Conservation (phyloP, 2,329 filamentous ascomycete species). For the Aspergillus proliferans region DNA sequence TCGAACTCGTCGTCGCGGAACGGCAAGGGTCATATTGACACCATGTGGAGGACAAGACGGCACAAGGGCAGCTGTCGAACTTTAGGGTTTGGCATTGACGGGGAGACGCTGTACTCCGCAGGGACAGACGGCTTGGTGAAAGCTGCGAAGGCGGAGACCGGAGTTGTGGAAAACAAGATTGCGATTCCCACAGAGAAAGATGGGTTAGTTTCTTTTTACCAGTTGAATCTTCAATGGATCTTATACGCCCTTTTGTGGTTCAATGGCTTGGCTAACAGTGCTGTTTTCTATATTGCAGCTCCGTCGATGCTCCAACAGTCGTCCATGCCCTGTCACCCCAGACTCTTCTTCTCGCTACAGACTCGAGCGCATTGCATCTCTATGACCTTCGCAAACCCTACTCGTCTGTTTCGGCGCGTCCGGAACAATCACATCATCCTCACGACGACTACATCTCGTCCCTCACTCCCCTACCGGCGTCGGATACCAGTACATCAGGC, state of each 20-base stretch:
- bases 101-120: constrained; percentile 57
- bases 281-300: constrained; percentile 29
- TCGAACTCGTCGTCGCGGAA: constrained; percentile 42
- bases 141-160: constrained; percentile 52
- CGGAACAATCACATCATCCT: constrained; percentile 73
- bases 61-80: constrained; percentile 92
- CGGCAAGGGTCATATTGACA: constrained; percentile 72
- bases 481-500: constrained; percentile 74
- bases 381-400: constrained; percentile 68
- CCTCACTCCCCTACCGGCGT: constrained; percentile 73
- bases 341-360: constrained; percentile 80
- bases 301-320: constrained; percentile 67
- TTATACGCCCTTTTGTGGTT: constrained; percentile 1
- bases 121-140: constrained; percentile 61
- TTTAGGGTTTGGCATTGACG: constrained; percentile 72
- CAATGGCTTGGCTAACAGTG: constrained; percentile 2
- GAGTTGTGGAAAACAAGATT: constrained; percentile 73
- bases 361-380: constrained; percentile 82
- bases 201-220: constrained; percentile 28
- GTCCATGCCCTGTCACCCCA: constrained; percentile 81
- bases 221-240: not conserved
- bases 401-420: constrained; percentile 53
- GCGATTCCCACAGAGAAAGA: constrained; percentile 55
- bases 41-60: constrained; percentile 75
- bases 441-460: constrained; percentile 92